phyloP scores from a whole-genome alignment of 768 basidiomycete genomes.

The Auricularia sp. region DNA sequence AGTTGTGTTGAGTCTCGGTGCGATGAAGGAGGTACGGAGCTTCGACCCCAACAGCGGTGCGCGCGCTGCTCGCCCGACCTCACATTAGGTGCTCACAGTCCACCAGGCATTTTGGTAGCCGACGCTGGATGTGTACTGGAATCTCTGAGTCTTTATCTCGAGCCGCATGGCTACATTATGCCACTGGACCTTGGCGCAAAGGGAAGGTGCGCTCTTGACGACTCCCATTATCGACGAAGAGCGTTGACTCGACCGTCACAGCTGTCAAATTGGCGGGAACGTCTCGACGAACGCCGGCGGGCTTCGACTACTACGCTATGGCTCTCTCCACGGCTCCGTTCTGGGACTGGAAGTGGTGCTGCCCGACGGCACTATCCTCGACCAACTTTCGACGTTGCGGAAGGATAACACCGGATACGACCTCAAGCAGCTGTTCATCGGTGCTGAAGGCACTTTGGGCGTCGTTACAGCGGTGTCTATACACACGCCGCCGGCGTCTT shows the following conservation, averaged over 20 bases:
- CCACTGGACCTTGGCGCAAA: constrained; percentile 93
- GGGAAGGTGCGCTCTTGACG: constrained; percentile 52
- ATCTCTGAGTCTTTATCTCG: constrained; percentile 73
- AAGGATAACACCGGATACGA: constrained; percentile 82
- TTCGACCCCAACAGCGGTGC: constrained; percentile 45
- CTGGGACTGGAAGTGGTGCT: constrained; percentile 93
- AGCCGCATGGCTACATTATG: constrained; percentile 87
- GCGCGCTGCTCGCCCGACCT: constrained; percentile 5
- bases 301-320: constrained; percentile 87
- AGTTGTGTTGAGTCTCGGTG: constrained; percentile 71
- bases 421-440: constrained; percentile 96
- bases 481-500: constrained; percentile 72
- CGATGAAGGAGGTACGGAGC: constrained; percentile 71
- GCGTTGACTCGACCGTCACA: constrained; percentile 16
- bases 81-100: constrained; percentile 5
- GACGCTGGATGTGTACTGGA: constrained; percentile 95
- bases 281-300: constrained; percentile 96
- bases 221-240: no score
- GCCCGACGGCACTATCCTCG: constrained; percentile 84
- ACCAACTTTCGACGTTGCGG: constrained; percentile 78
- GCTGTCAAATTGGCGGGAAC: constrained; percentile 97
- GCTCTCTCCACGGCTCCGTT: constrained; percentile 88
- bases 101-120: constrained; percentile 71
- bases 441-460: constrained; percentile 92
- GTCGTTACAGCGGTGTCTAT: constrained; percentile 93